These are phyloP conservation scores for Ogataea henricii DNA, from an alignment of 805 yeast species.

Conservation along the genomic window DNA sequence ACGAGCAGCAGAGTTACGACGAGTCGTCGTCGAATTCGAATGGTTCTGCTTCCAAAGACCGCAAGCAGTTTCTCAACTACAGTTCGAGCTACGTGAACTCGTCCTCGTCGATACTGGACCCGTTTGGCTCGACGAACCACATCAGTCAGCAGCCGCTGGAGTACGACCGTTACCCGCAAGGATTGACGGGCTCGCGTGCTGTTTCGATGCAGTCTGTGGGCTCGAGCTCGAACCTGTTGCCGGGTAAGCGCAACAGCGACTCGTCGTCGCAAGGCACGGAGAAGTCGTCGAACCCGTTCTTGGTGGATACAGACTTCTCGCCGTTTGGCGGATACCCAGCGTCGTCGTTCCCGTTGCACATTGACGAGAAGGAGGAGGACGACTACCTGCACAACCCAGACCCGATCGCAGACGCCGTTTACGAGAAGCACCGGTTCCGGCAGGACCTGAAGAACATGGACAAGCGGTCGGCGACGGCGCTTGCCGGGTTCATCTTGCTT, in stretches of 20 bases:
- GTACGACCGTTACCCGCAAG: constrained; percentile 68
- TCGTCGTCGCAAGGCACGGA: constrained; percentile 25
- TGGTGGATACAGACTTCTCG: constrained; percentile 64
- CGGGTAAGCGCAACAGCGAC: constrained; percentile 18
- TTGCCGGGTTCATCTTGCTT: constrained; percentile 60
- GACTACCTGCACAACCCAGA: constrained; percentile 96
- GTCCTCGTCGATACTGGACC: constrained; percentile 32
- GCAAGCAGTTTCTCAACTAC: constrained; percentile 24
- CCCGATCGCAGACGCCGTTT: constrained; percentile 86
- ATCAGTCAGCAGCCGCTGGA: constrained; percentile 43
- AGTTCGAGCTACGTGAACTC: constrained; percentile 30
- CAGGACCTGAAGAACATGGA: constrained; percentile 70
- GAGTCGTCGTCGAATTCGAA: constrained; percentile 26
- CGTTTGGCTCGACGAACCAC: constrained; percentile 33
- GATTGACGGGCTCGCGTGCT: constrained; percentile 56
- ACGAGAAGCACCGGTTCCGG: constrained; percentile 68
- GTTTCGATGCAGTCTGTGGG: constrained; percentile 51
- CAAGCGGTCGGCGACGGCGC: constrained; percentile 59
- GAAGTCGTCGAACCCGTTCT: constrained; percentile 39
- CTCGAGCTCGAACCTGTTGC: constrained; percentile 32
- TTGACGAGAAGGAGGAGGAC: constrained; percentile 94
- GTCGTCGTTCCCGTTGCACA: constrained; percentile 81
- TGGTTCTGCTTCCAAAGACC: constrained; percentile 21
- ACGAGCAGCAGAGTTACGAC: constrained; percentile 33
- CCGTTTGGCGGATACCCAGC: constrained; percentile 99